Evolutionary conservation across 306 rosid species (phyloP).

Genomic region (Vigna mungo): DNA sequence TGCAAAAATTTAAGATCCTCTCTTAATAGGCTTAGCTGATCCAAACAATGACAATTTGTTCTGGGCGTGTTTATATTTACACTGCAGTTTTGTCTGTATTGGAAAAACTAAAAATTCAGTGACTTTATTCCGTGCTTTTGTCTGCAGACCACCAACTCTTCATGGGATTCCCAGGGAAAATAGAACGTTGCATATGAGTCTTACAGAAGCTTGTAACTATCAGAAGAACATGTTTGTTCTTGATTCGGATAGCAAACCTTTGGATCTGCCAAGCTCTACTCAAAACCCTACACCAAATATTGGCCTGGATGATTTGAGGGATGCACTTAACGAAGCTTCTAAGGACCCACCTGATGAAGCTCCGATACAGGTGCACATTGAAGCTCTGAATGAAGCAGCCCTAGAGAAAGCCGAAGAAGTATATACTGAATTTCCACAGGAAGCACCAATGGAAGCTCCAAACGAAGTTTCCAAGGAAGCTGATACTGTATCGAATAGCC

Average conservation of each 20-base stretch:
- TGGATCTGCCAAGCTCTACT: slow-evolving; percentile 59
- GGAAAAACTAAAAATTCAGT: background rate
- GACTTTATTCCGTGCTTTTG: slow-evolving; percentile 32
- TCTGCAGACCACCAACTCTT: slow-evolving; percentile 84
- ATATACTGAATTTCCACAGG: slow-evolving; percentile 45
- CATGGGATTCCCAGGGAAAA: slow-evolving; percentile 89
- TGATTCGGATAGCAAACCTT: slow-evolving; percentile 69
- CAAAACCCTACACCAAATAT: slow-evolving; percentile 52
- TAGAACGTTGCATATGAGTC: slow-evolving; percentile 70
- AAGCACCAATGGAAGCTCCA: slow-evolving; percentile 53
- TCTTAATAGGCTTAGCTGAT: background rate
- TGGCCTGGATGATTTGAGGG: slow-evolving; percentile 51
- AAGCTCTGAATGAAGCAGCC: slow-evolving; percentile 49
- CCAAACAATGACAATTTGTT: background rate
- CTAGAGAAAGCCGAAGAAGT: slow-evolving; percentile 46
- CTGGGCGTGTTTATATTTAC: background rate
- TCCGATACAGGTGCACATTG: slow-evolving; percentile 42
- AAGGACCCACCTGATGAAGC: slow-evolving; percentile 32
- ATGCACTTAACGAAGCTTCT: slow-evolving; percentile 46
- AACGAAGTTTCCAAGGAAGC: slow-evolving; percentile 63
- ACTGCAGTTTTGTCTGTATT: background rate
- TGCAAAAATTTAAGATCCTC: background rate
- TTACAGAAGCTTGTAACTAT: slow-evolving; percentile 67
- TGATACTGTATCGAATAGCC: slow-evolving; percentile 69
- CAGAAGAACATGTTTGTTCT: slow-evolving; percentile 74